Evolutionary conservation across 2,329 filamentous ascomycete genomes (phyloP).

Genomic region (Penicillium vulpinum): DNA sequence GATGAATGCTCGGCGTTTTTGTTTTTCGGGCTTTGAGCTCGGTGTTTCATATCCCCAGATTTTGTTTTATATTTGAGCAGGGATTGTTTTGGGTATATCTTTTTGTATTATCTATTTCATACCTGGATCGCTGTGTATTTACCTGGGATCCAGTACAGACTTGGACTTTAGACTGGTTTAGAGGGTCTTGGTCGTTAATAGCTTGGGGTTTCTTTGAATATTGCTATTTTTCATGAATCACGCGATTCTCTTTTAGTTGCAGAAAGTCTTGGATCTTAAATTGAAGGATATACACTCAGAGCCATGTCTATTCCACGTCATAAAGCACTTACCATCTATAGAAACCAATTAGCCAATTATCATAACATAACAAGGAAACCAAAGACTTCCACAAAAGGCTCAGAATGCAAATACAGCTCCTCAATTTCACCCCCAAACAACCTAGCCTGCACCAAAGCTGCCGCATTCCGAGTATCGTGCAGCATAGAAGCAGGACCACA

Average conservation of each 20-base stretch:
- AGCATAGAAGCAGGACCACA: conserved; percentile 52
- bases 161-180: background rate
- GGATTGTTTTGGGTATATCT: background rate
- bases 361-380: background rate
- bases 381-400: conserved; percentile 48
- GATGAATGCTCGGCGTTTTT: background rate
- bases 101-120: background rate
- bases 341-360: background rate
- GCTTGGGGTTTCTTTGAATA: background rate
- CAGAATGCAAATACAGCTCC: conserved; percentile 49
- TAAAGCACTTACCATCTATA: conserved; percentile 12
- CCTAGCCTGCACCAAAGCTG: conserved; percentile 43
- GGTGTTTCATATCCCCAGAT: background rate
- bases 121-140: background rate
- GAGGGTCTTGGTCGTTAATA: background rate
- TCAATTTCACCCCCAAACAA: conserved; percentile 35
- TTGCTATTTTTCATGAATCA: background rate
- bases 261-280: too few relatives aligned
- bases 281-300: too few relatives aligned
- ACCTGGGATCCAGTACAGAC: background rate
- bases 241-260: background rate
- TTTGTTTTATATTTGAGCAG: background rate
- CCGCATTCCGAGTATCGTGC: conserved; percentile 49
- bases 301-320: background rate
- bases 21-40: background rate